Percentiles rank a stretch among this genome's conserved stretches.
Conservation (phyloP, 2,329 filamentous ascomycete species). For the Corniculantispora saksenae region DNA sequence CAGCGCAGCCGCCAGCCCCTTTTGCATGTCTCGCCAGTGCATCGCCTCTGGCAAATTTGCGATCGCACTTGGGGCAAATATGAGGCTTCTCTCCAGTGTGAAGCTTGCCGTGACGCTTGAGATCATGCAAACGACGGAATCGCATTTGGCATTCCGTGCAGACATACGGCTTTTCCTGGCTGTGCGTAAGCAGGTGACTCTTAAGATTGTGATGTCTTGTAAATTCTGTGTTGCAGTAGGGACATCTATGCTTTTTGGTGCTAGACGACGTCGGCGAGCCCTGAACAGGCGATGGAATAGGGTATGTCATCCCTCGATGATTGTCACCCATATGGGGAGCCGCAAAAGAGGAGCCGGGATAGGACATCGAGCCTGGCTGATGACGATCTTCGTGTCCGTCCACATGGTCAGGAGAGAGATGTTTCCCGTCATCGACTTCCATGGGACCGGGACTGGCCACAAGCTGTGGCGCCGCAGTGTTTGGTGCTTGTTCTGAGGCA, state of each 20-base stretch:
- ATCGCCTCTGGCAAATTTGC: slow-evolving; percentile 93
- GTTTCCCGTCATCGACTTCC: slow-evolving; percentile 50
- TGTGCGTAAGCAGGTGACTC: slow-evolving; percentile 94
- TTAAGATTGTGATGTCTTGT: slow-evolving; percentile 97
- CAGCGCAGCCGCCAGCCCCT: slow-evolving; percentile 91
- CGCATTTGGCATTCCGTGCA: slow-evolving; percentile 92
- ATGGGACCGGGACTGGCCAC: slow-evolving; percentile 55
- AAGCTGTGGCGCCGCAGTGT: slow-evolving; percentile 41
- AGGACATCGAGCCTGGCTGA: slow-evolving; percentile 54
- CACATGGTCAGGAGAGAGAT: slow-evolving; percentile 40
- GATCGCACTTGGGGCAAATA: slow-evolving; percentile 89
- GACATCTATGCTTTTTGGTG: slow-evolving; percentile 92
- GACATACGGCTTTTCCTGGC: slow-evolving; percentile 95
- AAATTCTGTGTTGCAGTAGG: slow-evolving; percentile 94
- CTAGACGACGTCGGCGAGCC: slow-evolving; percentile 58
- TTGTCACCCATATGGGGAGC: slow-evolving; percentile 45
- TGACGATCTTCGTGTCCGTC: slow-evolving; percentile 53
- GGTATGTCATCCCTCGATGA: slow-evolving; percentile 58
- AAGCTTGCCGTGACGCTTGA: slow-evolving; percentile 94
- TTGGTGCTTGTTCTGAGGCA: slow-evolving; percentile 47
- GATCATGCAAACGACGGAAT: slow-evolving; percentile 88
- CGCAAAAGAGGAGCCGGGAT: slow-evolving; percentile 53
- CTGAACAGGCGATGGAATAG: slow-evolving; percentile 49
- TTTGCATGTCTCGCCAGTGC: slow-evolving; percentile 93
- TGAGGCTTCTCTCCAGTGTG: slow-evolving; percentile 96